Percentiles rank a stretch among this genome's conserved stretches.
These are phyloP conservation scores for Trichosporon sp. DNA, from an alignment of 1,284 basidiomycete species.

Conservation along the genomic window DNA sequence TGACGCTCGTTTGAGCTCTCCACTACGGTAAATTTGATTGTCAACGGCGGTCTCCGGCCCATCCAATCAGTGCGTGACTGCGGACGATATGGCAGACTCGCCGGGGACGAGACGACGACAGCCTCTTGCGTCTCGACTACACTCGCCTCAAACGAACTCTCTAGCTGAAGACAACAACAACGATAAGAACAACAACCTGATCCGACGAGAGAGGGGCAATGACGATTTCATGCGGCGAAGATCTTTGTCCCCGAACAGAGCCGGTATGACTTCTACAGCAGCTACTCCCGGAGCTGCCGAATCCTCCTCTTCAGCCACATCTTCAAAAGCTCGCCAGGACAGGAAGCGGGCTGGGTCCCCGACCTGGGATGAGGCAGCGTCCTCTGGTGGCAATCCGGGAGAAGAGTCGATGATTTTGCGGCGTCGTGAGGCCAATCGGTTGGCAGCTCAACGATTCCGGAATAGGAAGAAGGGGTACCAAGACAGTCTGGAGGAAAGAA, in stretches of 20 bases:
- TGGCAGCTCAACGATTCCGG: constrained; percentile 43
- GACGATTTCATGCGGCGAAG: constrained; percentile 11
- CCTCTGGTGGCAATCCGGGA: not conserved
- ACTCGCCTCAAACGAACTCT: not conserved
- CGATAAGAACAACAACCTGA: not conserved
- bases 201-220: not conserved
- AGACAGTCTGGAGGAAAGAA: constrained; percentile 39
- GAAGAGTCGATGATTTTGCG: constrained; percentile 26
- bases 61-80: not conserved
- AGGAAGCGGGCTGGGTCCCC: not conserved
- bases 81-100: not conserved
- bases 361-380: not conserved
- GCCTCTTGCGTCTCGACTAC: not conserved
- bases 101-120: not conserved
- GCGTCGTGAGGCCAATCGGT: constrained; percentile 39
- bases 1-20: not conserved
- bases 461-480: constrained; percentile 44
- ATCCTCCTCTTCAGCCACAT: not conserved
- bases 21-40: not conserved
- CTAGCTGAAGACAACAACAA: not conserved
- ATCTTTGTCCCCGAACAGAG: not conserved
- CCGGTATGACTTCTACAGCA: not conserved
- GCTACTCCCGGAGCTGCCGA: not conserved
- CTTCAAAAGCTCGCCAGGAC: not conserved
- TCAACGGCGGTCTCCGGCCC: not conserved